Evolutionary conservation across 164 flowering plant species (phyloP).

Genomic region (Kingdonia uniflora): DNA sequence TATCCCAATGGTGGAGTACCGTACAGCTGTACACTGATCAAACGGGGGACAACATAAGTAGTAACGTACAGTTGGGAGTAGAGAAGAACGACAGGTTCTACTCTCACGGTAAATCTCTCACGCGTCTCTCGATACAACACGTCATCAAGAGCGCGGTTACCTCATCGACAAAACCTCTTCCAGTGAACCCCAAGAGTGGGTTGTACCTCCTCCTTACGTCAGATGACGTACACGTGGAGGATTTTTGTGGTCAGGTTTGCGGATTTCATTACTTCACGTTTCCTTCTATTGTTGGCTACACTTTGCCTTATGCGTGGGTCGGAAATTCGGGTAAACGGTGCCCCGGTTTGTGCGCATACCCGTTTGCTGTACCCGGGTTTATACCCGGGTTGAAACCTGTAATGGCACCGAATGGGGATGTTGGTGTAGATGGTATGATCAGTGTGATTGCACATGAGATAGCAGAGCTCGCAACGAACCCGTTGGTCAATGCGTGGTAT

Average conservation of each 20-base stretch:
- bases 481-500: constrained; percentile 93
- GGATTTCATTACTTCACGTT: constrained; percentile 97
- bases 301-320: constrained; percentile 92
- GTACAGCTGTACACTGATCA: constrained; percentile 85
- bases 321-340: constrained; percentile 75
- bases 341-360: constrained; percentile 73
- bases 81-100: constrained; percentile 85
- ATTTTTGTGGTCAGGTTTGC: constrained; percentile 76
- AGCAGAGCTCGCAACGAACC: constrained; percentile 88
- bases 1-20: constrained; percentile 79
- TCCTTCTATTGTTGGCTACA: constrained; percentile 72
- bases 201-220: constrained; percentile 73
- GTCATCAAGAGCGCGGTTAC: constrained; percentile 73
- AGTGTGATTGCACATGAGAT: constrained; percentile 84
- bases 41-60: constrained; percentile 67
- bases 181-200: constrained; percentile 55
- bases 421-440: constrained; percentile 81
- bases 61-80: constrained; percentile 36
- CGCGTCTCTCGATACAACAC: constrained; percentile 69
- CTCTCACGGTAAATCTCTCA: constrained; percentile 78
- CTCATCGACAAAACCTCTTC: constrained; percentile 50
- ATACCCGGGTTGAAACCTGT: constrained; percentile 61
- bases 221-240: constrained; percentile 67
- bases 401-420: constrained; percentile 77
- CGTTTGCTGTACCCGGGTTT: constrained; percentile 62